phyloP scores from a whole-genome alignment of 2,329 filamentous ascomycete genomes.

The Fusarium xylarioides region DNA sequence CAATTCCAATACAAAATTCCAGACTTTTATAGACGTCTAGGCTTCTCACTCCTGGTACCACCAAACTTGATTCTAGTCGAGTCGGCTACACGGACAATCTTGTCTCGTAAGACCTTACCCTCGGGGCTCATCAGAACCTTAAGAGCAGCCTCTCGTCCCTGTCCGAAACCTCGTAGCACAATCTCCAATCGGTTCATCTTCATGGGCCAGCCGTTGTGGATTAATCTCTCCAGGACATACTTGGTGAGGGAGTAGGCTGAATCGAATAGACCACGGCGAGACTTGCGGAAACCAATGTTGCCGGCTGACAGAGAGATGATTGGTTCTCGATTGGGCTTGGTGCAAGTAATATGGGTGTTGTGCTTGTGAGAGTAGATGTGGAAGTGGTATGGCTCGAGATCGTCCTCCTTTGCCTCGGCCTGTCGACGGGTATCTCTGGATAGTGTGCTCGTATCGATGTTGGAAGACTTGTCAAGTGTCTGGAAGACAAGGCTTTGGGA shows the following conservation, averaged over 20 bases:
- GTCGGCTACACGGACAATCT: conserved; percentile 84
- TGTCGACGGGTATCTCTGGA: conserved; percentile 33
- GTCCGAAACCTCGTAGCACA: conserved; percentile 83
- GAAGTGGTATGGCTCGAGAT: conserved; percentile 78
- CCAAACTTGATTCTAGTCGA: conserved; percentile 94
- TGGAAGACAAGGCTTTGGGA: conserved; percentile 53
- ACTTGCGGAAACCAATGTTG: conserved; percentile 91
- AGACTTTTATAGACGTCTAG: conserved; percentile 73
- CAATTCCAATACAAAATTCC: not conserved
- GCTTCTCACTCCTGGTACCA: conserved; percentile 85
- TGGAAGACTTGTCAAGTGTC: conserved; percentile 47
- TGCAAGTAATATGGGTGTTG: conserved; percentile 94
- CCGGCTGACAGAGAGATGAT: conserved; percentile 84
- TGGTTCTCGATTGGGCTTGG: conserved; percentile 80
- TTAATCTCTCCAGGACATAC: conserved; percentile 83
- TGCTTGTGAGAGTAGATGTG: conserved; percentile 89
- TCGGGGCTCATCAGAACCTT: conserved; percentile 91
- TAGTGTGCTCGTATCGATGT: conserved; percentile 47
- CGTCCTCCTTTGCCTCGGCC: conserved; percentile 47
- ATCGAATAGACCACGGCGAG: conserved; percentile 83
- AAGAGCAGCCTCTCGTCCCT: conserved; percentile 85
- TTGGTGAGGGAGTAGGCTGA: conserved; percentile 89
- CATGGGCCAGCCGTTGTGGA: conserved; percentile 80
- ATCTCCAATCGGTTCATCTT: conserved; percentile 83
- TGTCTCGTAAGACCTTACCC: conserved; percentile 76